Conservation (phyloP, 371 early-diverging fungal species). For the Lichtheimia corymbifera region DNA sequence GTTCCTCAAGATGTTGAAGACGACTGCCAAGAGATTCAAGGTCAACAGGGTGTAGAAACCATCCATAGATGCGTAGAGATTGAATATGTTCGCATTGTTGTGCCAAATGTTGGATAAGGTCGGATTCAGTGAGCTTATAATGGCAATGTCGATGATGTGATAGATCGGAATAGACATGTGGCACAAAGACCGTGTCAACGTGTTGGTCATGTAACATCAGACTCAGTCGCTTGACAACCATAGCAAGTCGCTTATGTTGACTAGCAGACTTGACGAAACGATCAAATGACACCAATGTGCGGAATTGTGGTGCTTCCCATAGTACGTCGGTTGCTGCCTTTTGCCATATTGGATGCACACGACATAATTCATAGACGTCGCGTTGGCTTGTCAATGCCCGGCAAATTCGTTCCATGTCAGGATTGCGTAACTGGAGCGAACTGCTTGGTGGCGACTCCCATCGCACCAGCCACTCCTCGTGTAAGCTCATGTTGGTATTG, state of each 20-base stretch:
- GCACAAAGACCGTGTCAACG: slow-evolving; percentile 18
- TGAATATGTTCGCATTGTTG: slow-evolving; percentile 34
- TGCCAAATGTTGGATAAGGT: slow-evolving; percentile 19
- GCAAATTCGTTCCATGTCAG: slow-evolving; percentile 36
- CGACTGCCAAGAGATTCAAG: slow-evolving; percentile 22
- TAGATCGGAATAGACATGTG: slow-evolving; percentile 18
- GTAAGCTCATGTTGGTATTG: too few relatives aligned
- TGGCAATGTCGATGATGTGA: slow-evolving; percentile 12
- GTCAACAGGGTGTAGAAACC: slow-evolving; percentile 21
- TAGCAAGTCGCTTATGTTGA: slow-evolving; percentile 19
- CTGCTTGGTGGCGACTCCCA: neutral
- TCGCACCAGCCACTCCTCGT: too few relatives aligned
- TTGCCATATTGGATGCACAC: slow-evolving; percentile 30
- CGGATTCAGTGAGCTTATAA: slow-evolving; percentile 16
- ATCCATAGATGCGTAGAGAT: slow-evolving; percentile 39
- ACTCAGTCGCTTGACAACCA: slow-evolving; percentile 27
- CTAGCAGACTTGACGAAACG: slow-evolving; percentile 16
- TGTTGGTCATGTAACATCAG: slow-evolving; percentile 22
- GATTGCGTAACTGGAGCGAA: slow-evolving; percentile 16
- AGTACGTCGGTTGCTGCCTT: slow-evolving; percentile 32
- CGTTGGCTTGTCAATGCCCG: slow-evolving; percentile 23
- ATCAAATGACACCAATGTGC: slow-evolving; percentile 19
- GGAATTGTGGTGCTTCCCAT: slow-evolving; percentile 36
- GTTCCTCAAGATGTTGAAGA: slow-evolving; percentile 8
- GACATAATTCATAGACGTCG: slow-evolving; percentile 31